Percentiles rank a stretch among this genome's conserved stretches.
Conservation (phyloP, 345 rosid genomes). For the Syzygium aqueum region DNA sequence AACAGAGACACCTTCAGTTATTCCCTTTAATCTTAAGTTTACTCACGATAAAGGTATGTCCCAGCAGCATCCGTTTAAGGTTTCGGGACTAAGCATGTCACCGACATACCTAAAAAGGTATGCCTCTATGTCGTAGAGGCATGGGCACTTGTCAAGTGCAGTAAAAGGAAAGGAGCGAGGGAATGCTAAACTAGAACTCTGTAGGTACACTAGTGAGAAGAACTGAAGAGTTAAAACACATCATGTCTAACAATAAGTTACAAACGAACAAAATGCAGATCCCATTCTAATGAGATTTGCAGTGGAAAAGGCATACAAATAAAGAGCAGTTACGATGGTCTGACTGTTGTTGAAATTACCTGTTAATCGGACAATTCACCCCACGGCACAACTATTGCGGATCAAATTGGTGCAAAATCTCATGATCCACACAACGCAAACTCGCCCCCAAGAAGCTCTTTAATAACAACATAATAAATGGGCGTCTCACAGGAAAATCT, state of each 20-base stretch:
- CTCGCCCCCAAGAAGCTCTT: neutral
- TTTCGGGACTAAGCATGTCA: neutral
- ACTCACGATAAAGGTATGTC: neutral
- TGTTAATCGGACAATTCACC: neutral
- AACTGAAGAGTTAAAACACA: neutral
- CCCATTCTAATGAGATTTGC: neutral
- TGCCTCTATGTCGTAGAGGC: neutral
- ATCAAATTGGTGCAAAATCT: neutral
- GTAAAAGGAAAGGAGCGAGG: neutral
- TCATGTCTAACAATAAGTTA: neutral
- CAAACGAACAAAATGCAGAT: neutral
- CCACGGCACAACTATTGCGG: neutral
- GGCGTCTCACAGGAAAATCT: neutral
- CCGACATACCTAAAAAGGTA: neutral
- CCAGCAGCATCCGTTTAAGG: neutral
- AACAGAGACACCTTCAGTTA: neutral
- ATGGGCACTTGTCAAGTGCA: neutral
- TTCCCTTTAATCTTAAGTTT: conserved; percentile 5
- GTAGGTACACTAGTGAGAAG: neutral
- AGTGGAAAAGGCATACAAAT: neutral
- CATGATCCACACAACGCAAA: neutral
- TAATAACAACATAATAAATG: neutral
- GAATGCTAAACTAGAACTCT: neutral
- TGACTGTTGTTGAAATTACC: neutral
- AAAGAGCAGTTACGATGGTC: neutral